Evolutionary conservation across 257 asterid species (phyloP), one percentile per base, ranked within the genome.

Genomic region (Schizonepeta tenuifolia): DNA sequence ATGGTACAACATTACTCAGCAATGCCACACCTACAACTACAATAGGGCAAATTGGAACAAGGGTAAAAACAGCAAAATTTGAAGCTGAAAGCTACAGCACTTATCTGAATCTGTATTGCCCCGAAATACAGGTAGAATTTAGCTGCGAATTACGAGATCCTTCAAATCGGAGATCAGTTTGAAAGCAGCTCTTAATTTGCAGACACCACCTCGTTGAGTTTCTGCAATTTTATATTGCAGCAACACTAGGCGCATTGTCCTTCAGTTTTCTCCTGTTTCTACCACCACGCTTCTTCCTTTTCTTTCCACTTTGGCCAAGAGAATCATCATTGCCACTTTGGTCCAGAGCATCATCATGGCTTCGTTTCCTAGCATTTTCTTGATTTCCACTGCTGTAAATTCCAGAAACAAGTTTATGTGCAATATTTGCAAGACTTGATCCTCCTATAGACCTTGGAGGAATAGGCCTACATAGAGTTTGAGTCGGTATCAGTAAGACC

Each of bases 361-460:
- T 68, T 66, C 70, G 61, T 76, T 75, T 60, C 62, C 12, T 10
- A 20, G n/a, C 20, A 47, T 60, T 55, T 9, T 57, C 70, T 57
- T 18, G n/a, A 40, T 68, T 38, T 65, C 59, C 65, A 56, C 33
- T 6, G 35, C 40, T 69, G 67, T 60, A 36, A 38, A 49, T 55
- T 75, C 65, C 61, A 36, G 53, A 56, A 41, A 81, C 80, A n/a
- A 83, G 80, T 63, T 41, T 62, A 55, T 70, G 85, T 72, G 88
- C 84, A 15, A 67, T 35, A 35, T 65, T 75, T 18, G 71, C 77
- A 46, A 86, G 80, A 57, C 33, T 22, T 26, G 82, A 69, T 15
- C 88, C 88, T 18, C 73, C 72, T 26, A 86, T 49, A 17, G 81
- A 58, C 73, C 74, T 78, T n/a, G 58, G 78, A 17, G 88, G 82